Conservation (phyloP, 352 stramenopile species). For the Globisporangium spinosum region DNA sequence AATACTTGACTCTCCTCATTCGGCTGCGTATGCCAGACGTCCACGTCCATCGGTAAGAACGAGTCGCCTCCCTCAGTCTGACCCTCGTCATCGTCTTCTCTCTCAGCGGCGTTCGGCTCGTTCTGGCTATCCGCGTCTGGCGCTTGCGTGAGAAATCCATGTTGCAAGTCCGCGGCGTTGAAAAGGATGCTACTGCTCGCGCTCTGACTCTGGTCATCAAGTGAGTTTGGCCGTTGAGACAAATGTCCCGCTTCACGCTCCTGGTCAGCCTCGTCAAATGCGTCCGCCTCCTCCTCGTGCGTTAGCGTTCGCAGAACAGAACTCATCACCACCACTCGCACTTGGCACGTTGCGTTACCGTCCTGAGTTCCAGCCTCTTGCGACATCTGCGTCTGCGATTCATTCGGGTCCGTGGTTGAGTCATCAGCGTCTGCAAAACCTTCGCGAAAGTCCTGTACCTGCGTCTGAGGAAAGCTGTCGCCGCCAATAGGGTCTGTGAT, state of each 20-base stretch:
- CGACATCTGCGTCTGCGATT: conserved; percentile 10
- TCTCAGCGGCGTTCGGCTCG: background rate
- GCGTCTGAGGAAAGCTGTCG: conserved; percentile 7
- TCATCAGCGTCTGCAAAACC: conserved; percentile 2
- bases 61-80: background rate
- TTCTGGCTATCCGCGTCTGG: background rate
- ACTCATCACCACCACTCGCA: background rate
- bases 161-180: background rate
- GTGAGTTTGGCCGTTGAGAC: background rate
- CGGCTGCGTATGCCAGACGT: conserved; percentile 15
- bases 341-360: background rate
- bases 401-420: background rate
- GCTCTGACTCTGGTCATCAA: background rate
- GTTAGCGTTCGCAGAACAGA: background rate
- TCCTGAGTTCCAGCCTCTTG: background rate
- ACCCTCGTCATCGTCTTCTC: background rate
- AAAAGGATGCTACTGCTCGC: background rate
- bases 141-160: conserved; percentile 4
- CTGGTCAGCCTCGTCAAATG: background rate
- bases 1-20: conserved; percentile 12
- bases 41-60: conserved; percentile 5
- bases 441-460: conserved; percentile 8
- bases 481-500: background rate
- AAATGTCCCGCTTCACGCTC: background rate
- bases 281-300: background rate